Percentiles rank a stretch among this genome's conserved stretches.
Evolutionary conservation across 2,329 filamentous ascomycete species (phyloP).

Genomic region (Verticillium isaacii): DNA sequence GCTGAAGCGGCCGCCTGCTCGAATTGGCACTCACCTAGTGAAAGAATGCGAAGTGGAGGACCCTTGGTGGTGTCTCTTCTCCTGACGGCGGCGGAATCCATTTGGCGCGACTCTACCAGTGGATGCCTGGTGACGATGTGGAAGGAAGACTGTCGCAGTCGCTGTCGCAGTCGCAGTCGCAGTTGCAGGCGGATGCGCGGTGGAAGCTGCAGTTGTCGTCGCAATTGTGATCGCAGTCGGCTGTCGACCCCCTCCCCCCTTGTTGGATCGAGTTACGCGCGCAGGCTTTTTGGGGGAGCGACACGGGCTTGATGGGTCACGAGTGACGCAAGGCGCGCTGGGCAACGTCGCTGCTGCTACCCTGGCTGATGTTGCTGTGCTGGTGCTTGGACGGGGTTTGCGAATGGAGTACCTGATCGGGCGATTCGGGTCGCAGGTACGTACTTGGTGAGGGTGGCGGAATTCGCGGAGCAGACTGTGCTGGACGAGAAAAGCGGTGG

Average conservation of each 20-base stretch:
- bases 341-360: background rate
- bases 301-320: background rate
- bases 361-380: background rate
- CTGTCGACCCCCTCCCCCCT: background rate
- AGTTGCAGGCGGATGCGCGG: background rate
- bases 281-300: background rate
- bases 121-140: background rate
- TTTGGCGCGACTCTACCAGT: conserved; percentile 18
- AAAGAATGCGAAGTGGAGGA: conserved; percentile 85
- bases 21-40: conserved; percentile 62
- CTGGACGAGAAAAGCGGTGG: background rate
- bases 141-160: background rate
- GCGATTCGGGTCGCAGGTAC: background rate
- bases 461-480: background rate
- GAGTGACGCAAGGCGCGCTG: conserved; percentile 1
- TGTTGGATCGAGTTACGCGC: background rate
- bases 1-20: background rate
- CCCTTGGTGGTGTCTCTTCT: conserved; percentile 95
- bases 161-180: background rate
- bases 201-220: background rate
- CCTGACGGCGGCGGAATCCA: conserved; percentile 57
- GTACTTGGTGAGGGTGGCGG: background rate
- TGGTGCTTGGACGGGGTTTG: background rate
- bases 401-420: background rate
- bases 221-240: background rate